Conservation (phyloP, 108 stramenopile genomes). For the Stephanodiscus triporus region DNA sequence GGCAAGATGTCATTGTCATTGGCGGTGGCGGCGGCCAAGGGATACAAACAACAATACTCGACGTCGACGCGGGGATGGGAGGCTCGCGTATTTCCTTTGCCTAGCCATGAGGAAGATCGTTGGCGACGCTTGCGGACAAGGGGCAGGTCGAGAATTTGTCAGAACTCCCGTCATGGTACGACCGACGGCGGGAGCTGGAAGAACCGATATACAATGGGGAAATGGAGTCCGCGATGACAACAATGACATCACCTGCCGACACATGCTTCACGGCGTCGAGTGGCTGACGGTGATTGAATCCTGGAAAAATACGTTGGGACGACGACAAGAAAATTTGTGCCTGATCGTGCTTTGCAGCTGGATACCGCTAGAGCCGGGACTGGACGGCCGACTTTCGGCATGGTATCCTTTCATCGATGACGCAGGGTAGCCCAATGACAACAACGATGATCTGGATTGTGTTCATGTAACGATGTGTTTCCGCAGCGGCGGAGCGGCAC, state of each 20-base stretch:
- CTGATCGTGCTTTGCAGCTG: conserved; percentile 81
- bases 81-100: conserved; percentile 64
- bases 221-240: no score
- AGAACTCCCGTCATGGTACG: conserved; percentile 54
- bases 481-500: conserved; percentile 7
- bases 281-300: conserved; percentile 49
- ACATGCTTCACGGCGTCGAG: no score
- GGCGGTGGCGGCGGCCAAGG: not conserved
- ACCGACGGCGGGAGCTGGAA: conserved; percentile 85
- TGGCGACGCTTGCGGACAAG: no score
- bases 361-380: conserved; percentile 85
- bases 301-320: conserved; percentile 59
- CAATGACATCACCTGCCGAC: no score
- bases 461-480: no score
- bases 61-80: conserved; percentile 86
- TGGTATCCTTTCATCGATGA: conserved; percentile 2
- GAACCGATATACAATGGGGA: conserved; percentile 31
- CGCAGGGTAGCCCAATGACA: not conserved
- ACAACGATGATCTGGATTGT: no score
- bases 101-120: conserved; percentile 55
- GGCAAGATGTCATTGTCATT: no score
- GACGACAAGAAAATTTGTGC: conserved; percentile 19
- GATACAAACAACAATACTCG: conserved; percentile 59
- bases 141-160: not conserved
- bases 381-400: conserved; percentile 74